Percentiles rank a stretch among this genome's conserved stretches.
Conservation (phyloP, 148 eudicot genomes). For the Camellia granthamiana region DNA sequence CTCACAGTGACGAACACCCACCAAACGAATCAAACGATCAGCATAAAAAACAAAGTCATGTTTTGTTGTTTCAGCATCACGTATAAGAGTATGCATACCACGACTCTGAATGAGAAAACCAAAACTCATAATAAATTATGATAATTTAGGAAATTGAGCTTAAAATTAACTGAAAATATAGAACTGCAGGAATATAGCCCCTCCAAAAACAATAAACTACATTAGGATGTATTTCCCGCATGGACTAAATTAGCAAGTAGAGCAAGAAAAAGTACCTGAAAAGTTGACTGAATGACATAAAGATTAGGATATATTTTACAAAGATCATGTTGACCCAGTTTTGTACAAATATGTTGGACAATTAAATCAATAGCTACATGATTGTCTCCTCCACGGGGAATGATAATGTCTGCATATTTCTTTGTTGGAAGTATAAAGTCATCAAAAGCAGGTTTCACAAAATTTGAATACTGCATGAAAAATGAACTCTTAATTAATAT, state of each 20-base stretch:
- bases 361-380: slow-evolving; percentile 96
- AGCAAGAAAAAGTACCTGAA: slow-evolving; percentile 26
- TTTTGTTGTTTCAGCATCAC: slow-evolving; percentile 77
- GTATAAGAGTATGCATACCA: slow-evolving; percentile 90
- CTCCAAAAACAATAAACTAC: background rate
- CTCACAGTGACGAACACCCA: slow-evolving; percentile 25
- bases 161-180: background rate
- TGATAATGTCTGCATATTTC: slow-evolving; percentile 92
- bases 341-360: slow-evolving; percentile 96
- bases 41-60: slow-evolving; percentile 93
- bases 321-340: slow-evolving; percentile 94
- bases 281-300: slow-evolving; percentile 88
- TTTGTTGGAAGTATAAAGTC: slow-evolving; percentile 97
- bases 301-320: slow-evolving; percentile 92
- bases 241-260: background rate
- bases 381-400: slow-evolving; percentile 98
- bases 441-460: slow-evolving; percentile 98
- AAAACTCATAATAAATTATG: slow-evolving; percentile 4
- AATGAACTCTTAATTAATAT: background rate
- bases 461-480: slow-evolving; percentile 78
- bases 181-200: background rate
- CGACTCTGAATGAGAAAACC: slow-evolving; percentile 53
- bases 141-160: background rate
- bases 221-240: slow-evolving; percentile 28
- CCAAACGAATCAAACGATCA: slow-evolving; percentile 86